phyloP scores from a whole-genome alignment of 768 basidiomycete species.

The Tremella mesenterica region DNA sequence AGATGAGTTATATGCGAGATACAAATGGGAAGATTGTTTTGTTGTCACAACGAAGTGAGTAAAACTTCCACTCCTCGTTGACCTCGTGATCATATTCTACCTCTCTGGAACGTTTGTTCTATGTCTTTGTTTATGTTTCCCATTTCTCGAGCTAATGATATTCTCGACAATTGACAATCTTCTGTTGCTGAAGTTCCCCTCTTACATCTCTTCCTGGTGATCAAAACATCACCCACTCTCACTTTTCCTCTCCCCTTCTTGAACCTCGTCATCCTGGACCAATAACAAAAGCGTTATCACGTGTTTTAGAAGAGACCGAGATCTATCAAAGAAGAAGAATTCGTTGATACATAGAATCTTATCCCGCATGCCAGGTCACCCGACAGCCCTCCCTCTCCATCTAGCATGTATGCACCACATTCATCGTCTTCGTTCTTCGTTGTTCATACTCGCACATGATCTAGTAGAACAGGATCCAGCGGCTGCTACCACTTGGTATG shows the following conservation, averaged over 20 bases:
- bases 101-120: background rate
- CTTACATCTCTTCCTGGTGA: background rate
- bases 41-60: constrained; percentile 69
- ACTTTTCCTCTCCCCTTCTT: too few species aligned
- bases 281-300: too few species aligned
- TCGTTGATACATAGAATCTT: constrained; percentile 57
- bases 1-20: constrained; percentile 76
- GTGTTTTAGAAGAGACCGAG: too few species aligned
- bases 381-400: constrained; percentile 82
- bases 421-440: constrained; percentile 75
- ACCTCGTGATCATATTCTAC: too few species aligned
- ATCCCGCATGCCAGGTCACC: constrained; percentile 72
- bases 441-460: constrained; percentile 94
- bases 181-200: too few species aligned
- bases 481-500: constrained; percentile 91
- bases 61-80: background rate
- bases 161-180: too few species aligned
- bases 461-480: constrained; percentile 91
- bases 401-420: constrained; percentile 98
- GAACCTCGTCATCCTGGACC: too few species aligned
- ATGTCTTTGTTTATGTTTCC: too few species aligned
- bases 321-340: too few species aligned
- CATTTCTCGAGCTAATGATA: too few species aligned
- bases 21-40: constrained; percentile 91
- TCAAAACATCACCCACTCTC: too few species aligned